phyloP scores from a whole-genome alignment of 257 asterid species.

The Apocynum venetum region DNA sequence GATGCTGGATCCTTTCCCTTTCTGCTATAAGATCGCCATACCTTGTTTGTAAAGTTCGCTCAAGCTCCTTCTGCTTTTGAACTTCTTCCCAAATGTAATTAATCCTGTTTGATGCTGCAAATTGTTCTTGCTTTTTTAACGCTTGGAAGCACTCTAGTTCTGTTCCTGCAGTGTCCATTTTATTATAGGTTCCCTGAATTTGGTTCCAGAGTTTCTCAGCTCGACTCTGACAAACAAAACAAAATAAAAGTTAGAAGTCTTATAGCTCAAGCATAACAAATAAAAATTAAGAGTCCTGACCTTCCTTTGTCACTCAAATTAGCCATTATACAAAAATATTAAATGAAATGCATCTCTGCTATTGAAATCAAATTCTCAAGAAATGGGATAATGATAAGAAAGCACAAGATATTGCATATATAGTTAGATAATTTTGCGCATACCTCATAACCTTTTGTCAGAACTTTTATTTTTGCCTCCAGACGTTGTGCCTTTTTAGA shows the following conservation, averaged over 20 bases:
- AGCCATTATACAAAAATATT: not conserved
- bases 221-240: slow-evolving; percentile 46
- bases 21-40: slow-evolving; percentile 59
- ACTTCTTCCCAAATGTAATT: slow-evolving; percentile 93
- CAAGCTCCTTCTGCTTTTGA: slow-evolving; percentile 95
- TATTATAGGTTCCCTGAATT: slow-evolving; percentile 70
- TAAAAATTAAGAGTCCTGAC: too few relatives aligned
- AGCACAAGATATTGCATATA: not conserved
- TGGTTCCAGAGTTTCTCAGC: slow-evolving; percentile 76
- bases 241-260: not conserved
- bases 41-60: slow-evolving; percentile 58
- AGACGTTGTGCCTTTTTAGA: slow-evolving; percentile 76
- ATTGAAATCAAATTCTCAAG: not conserved
- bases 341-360: not conserved
- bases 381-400: not conserved
- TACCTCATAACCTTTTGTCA: slow-evolving; percentile 93
- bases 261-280: not conserved
- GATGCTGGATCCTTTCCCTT: slow-evolving; percentile 47
- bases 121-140: slow-evolving; percentile 73
- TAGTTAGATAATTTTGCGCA: not conserved
- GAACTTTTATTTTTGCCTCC: slow-evolving; percentile 85
- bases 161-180: slow-evolving; percentile 83
- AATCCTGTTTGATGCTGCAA: slow-evolving; percentile 74
- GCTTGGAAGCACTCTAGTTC: slow-evolving; percentile 86
- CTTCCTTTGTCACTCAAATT: too few relatives aligned